Evolutionary conservation across 139 green algal genomes (phyloP), one percentile per base, ranked within the genome.

Genomic region (Chlamydomonas urium): DNA sequence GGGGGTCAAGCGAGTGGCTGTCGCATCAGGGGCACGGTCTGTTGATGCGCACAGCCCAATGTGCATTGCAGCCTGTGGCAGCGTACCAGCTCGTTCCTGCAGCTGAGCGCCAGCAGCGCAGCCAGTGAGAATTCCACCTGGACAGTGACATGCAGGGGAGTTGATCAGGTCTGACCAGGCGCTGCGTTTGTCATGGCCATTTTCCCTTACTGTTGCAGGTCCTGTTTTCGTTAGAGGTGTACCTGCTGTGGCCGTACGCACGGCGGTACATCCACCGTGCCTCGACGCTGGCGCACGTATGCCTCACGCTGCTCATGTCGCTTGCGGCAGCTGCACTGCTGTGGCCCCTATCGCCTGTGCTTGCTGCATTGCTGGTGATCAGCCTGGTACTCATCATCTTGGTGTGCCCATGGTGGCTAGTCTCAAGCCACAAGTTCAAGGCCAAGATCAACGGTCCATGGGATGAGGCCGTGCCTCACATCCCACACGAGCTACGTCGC

Each of bases 381-480:
- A 17, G 14, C 14, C 42, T 53, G 14, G 42, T 53, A 17, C 10
- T 17, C 14, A 17, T 53, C 14, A 53, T 17, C 14, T 17, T 53
- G 42, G 42, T 53, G 42, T 53, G 42, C 42, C 42, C 42, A 10
- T 53, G 42, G 42, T 53, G 42, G 81, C 79, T 97, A 53, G 89
- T 97, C 34, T 75, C 83, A 26, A 89, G 94, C 10, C 83, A 95
- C 37, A 93, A 94, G 75, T 96, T 91, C 83, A 97, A 97, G 72
- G 83, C 88, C 1, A 74, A 93, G 47, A 97, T 97, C 73, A 96
- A 89, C 37, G 90, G 90, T 0, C 90, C 90, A 1, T 96, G 90
- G 90, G 90, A 96, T 57, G 87, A 95, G 63, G 90, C 90, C 14
- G 85, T 88, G 50, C 90, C 90, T 5, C 66, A 81, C 61, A 79